Evolutionary conservation across 805 yeast species (phyloP), one percentile per base, ranked within the genome.

Genomic region (Metschnikowia kunwiensis): DNA sequence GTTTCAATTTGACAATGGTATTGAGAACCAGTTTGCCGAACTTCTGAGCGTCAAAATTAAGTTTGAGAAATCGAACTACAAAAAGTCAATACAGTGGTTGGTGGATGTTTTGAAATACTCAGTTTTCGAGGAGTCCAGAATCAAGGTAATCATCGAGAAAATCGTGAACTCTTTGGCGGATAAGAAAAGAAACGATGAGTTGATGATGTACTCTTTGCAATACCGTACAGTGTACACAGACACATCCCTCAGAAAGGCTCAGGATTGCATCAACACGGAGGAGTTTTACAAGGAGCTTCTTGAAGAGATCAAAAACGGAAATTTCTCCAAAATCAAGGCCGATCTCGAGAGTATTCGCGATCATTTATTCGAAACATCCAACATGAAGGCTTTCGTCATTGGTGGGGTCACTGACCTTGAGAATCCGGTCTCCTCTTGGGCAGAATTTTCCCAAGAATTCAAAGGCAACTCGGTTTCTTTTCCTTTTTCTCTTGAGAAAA

Each of bases 31-130:
- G 41, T 79, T 81, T 50, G 76, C 77, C 11, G 97, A 93, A 53
- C 55, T 82, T 17, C 58, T 86, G 24, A 68, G 74, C 39, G 67
- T 88, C 8, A 75, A 68, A 37, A 65, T 89, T 27, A 75, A 78
- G 46, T 80, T 82, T 27, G 79, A 74, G 47, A 65, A 68, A 7
- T 68, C 65, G 7, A 79, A 87, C 40, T 93, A 89, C 53, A 37
- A 46, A 0, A 72, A 72, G 30, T 87, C 91, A 1, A 78, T 89
- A 25, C 74, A 77, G 16, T 93, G 97, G 97, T 65, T 86, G 27
- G 60, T 68, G 28, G 77, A 78, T 40, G 70, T 84, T 13, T 60
- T 88, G 49, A 80, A 76, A 57, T 72, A 76, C 48, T 74, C 84
- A 19, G 71, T 75, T 5, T 86, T 85, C 57, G 96, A 88, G 38